phyloP scores from a whole-genome alignment of 2,329 filamentous ascomycete genomes.

The Magnaporthales sp. region DNA sequence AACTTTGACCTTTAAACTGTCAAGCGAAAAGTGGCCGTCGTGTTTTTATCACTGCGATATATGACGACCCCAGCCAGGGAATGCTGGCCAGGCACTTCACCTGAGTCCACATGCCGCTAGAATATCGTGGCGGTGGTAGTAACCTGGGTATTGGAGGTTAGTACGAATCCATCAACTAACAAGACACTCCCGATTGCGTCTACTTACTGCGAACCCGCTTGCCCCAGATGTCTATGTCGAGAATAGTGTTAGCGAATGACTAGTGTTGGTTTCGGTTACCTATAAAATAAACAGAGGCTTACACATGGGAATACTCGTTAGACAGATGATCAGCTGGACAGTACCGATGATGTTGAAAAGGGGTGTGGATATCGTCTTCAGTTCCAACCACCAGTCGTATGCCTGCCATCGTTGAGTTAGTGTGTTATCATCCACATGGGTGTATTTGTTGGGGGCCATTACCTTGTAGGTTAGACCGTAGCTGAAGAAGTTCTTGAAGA shows the following conservation, averaged over 20 bases:
- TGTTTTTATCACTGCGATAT: background rate
- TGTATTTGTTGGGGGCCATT: background rate
- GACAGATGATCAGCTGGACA: slow-evolving; percentile 70
- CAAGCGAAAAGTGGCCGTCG: background rate
- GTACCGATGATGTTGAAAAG: slow-evolving; percentile 63
- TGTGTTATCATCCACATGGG: background rate
- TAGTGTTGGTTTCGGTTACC: too few relatives aligned
- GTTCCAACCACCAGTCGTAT: slow-evolving; percentile 69
- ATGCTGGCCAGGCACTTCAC: slow-evolving; percentile 1
- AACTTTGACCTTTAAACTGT: background rate
- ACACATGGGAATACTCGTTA: slow-evolving; percentile 70
- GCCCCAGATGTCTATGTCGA: slow-evolving; percentile 58
- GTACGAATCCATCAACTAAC: background rate
- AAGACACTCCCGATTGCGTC: background rate
- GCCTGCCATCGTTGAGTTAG: slow-evolving; percentile 29
- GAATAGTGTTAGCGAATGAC: slow-evolving; percentile 1
- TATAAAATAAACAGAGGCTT: slow-evolving; percentile 19
- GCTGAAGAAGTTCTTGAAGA: slow-evolving; percentile 93
- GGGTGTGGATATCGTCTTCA: slow-evolving; percentile 44
- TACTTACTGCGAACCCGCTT: slow-evolving; percentile 55
- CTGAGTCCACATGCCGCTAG: slow-evolving; percentile 37
- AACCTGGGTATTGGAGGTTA: slow-evolving; percentile 25
- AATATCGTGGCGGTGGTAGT: slow-evolving; percentile 68
- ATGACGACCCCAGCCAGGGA: background rate
- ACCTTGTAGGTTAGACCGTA: slow-evolving; percentile 71